phyloP scores from a whole-genome alignment of 352 stramenopile species.

The Globisporangium lucens region DNA sequence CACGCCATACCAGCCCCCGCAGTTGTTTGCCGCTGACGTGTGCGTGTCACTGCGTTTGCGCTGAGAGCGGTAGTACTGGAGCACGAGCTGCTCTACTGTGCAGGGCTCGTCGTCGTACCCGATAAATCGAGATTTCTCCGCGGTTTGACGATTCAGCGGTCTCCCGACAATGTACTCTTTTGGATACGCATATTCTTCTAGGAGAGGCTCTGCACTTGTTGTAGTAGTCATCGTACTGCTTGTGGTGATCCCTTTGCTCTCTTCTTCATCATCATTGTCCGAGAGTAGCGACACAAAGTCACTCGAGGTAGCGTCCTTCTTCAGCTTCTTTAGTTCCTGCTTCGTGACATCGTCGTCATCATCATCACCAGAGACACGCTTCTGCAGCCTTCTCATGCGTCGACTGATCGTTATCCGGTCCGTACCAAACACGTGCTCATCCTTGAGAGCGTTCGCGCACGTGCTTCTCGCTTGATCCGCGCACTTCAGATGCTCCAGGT shows the following conservation, averaged over 20 bases:
- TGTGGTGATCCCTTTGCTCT: background rate
- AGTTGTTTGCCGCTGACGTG: background rate
- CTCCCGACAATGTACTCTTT: slow-evolving; percentile 58
- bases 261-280: slow-evolving; percentile 14
- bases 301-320: background rate
- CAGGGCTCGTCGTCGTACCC: slow-evolving; percentile 85
- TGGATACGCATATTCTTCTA: slow-evolving; percentile 35
- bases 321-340: background rate
- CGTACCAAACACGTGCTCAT: slow-evolving; percentile 49
- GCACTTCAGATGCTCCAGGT: slow-evolving; percentile 73
- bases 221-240: background rate
- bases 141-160: slow-evolving; percentile 70
- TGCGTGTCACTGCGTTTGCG: slow-evolving; percentile 14
- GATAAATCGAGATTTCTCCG: slow-evolving; percentile 84
- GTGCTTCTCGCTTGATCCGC: slow-evolving; percentile 39
- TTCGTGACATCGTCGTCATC: background rate
- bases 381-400: slow-evolving; percentile 44
- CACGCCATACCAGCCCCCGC: slow-evolving; percentile 78
- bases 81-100: slow-evolving; percentile 79
- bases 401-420: slow-evolving; percentile 57
- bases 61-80: slow-evolving; percentile 67
- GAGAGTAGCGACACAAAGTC: slow-evolving; percentile 20
- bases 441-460: slow-evolving; percentile 52
- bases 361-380: slow-evolving; percentile 7
- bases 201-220: background rate